A percentile compares a stretch with the other conserved stretches of the same genome.
phyloP scores from a whole-genome alignment of 1,139 yeast species.

The Yamadazyma spencermartinsiae region DNA sequence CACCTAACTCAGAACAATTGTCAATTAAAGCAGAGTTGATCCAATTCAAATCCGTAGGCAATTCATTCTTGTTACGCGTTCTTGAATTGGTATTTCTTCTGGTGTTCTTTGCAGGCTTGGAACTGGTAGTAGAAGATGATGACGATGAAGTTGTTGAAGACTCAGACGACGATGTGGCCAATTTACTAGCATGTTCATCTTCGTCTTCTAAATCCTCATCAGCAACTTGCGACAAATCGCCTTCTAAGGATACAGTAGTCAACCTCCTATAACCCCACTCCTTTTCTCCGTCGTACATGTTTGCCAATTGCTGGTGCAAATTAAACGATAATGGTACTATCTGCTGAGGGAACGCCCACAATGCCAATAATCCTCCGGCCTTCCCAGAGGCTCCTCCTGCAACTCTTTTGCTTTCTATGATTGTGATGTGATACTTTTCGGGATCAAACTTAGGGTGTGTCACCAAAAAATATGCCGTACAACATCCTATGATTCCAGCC shows the following conservation, averaged over 20 bases:
- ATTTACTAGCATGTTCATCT: slow-evolving; percentile 18
- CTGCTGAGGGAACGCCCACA: slow-evolving; percentile 97
- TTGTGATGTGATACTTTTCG: slow-evolving; percentile 72
- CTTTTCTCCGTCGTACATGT: slow-evolving; percentile 72
- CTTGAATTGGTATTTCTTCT: slow-evolving; percentile 16
- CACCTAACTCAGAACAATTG: slow-evolving; percentile 82
- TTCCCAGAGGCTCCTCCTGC: slow-evolving; percentile 98
- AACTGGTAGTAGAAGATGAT: slow-evolving; percentile 17
- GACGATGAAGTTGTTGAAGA: slow-evolving; percentile 11
- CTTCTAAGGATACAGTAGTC: slow-evolving; percentile 85
- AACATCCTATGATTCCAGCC: slow-evolving; percentile 95
- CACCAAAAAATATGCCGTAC: slow-evolving; percentile 87
- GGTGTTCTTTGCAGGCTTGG: slow-evolving; percentile 37
- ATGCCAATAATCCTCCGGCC: slow-evolving; percentile 92
- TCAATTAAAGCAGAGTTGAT: slow-evolving; percentile 63
- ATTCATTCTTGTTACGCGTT: slow-evolving; percentile 20
- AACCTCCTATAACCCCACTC: slow-evolving; percentile 94
- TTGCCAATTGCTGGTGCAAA: slow-evolving; percentile 80
- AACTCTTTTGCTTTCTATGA: slow-evolving; percentile 87
- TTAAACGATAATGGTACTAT: slow-evolving; percentile 86
- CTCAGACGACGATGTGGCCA: not conserved
- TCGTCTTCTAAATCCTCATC: slow-evolving; percentile 20
- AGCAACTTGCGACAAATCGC: slow-evolving; percentile 55
- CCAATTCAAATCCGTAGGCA: slow-evolving; percentile 85
- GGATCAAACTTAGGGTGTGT: slow-evolving; percentile 80